phyloP scores from a whole-genome alignment of 805 yeast species.

The Sporopachydermia lactativora region DNA sequence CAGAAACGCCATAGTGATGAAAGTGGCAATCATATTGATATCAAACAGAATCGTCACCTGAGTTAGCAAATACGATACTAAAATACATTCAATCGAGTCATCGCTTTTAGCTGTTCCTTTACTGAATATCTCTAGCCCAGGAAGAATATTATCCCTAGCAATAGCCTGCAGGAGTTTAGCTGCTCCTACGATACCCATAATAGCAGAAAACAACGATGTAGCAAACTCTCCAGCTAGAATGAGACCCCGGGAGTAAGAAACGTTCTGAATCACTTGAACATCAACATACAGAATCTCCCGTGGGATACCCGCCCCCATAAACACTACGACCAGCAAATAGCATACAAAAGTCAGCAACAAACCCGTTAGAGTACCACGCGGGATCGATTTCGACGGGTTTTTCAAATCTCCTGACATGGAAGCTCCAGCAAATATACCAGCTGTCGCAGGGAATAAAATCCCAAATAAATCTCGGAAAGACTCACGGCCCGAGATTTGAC shows the following conservation, averaged over 20 bases:
- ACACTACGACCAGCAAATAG: constrained; percentile 66
- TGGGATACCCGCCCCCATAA: constrained; percentile 72
- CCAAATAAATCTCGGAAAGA: constrained; percentile 83
- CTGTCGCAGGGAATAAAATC: constrained; percentile 94
- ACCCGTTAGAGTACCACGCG: constrained; percentile 88
- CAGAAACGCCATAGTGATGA: constrained; percentile 92
- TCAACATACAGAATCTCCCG: constrained; percentile 64
- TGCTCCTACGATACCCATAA: constrained; percentile 94
- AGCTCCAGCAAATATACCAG: constrained; percentile 98
- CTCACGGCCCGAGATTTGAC: constrained; percentile 45
- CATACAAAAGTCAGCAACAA: constrained; percentile 60
- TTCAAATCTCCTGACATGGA: constrained; percentile 92
- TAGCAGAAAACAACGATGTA: constrained; percentile 81
- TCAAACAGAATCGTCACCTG: constrained; percentile 82
- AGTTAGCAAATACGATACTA: constrained; percentile 68
- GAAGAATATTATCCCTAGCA: constrained; percentile 78
- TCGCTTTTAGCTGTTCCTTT: constrained; percentile 28
- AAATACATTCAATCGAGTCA: constrained; percentile 43
- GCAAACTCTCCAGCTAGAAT: constrained; percentile 84
- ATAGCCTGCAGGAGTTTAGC: constrained; percentile 86
- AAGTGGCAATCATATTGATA: constrained; percentile 85
- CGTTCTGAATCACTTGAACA: constrained; percentile 74
- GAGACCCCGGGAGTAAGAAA: constrained; percentile 51
- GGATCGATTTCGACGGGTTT: constrained; percentile 80
- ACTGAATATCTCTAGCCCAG: constrained; percentile 55